Conservation (phyloP, 371 early-diverging fungal genomes). For the Capillidium heterosporum region DNA sequence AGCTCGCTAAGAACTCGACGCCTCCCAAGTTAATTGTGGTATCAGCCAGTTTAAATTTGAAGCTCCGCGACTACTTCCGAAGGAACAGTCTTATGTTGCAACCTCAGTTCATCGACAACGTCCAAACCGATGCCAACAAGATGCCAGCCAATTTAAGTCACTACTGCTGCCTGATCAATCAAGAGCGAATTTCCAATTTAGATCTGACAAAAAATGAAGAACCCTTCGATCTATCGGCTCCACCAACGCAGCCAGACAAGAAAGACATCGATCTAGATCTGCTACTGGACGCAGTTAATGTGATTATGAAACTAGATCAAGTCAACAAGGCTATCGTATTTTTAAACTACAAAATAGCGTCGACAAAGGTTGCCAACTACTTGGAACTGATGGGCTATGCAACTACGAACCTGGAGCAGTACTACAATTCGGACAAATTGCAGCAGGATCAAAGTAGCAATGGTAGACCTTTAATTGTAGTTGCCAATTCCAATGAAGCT, state of each 20-base stretch:
- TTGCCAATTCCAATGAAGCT: neutral
- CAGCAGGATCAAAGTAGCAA: neutral
- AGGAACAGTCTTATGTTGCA: constrained; percentile 27
- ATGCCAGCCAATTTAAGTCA: constrained; percentile 22
- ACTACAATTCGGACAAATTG: neutral
- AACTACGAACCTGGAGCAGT: no score
- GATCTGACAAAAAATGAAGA: constrained; percentile 1
- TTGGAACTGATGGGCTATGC: no score
- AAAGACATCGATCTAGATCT: constrained; percentile 16
- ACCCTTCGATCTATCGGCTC: neutral
- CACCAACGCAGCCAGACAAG: neutral
- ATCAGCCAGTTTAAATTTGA: constrained; percentile 57
- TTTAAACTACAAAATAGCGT: neutral
- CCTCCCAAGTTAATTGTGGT: constrained; percentile 30
- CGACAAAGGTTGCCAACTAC: no score
- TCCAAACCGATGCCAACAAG: constrained; percentile 12
- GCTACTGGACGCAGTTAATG: constrained; percentile 12
- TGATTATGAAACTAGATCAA: neutral
- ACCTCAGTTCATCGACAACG: constrained; percentile 39
- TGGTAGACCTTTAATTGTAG: neutral
- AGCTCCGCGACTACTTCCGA: constrained; percentile 31
- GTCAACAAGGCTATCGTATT: neutral
- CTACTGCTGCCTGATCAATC: constrained; percentile 31
- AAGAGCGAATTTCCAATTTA: constrained; percentile 28
- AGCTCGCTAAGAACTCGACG: constrained; percentile 10